phyloP scores from a whole-genome alignment of 768 basidiomycete species.

The Tricholoma flavovirens region DNA sequence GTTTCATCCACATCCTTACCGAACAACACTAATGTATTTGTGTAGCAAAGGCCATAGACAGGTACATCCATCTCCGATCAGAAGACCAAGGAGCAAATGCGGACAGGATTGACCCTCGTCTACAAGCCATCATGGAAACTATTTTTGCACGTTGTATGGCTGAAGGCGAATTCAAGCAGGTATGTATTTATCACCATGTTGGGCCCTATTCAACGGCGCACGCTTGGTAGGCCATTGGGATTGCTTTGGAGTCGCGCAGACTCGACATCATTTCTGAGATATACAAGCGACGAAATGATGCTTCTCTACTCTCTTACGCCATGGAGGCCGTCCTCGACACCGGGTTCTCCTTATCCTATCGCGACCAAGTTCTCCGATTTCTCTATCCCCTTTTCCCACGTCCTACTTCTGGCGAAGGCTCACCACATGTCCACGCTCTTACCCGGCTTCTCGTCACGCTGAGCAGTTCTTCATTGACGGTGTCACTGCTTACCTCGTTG shows the following conservation, averaged over 20 bases:
- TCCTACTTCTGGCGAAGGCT: conserved; percentile 63
- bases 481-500: conserved; percentile 66
- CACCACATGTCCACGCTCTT: conserved; percentile 71
- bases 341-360: conserved; percentile 80
- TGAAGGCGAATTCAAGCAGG: conserved; percentile 90
- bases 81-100: conserved; percentile 47
- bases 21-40: conserved; percentile 4
- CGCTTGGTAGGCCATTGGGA: conserved; percentile 73
- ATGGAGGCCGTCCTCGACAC: conserved; percentile 91
- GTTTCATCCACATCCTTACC: conserved; percentile 26
- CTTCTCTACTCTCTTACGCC: conserved; percentile 78
- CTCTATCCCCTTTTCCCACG: conserved; percentile 83
- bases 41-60: conserved; percentile 92
- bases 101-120: conserved; percentile 69
- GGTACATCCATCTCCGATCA: conserved; percentile 70
- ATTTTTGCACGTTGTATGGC: conserved; percentile 83
- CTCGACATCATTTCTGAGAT: conserved; percentile 81
- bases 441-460: conserved; percentile 89
- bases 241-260: conserved; percentile 88
- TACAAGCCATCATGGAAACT: conserved; percentile 81
- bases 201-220: conserved; percentile 1
- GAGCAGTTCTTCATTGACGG: conserved; percentile 73
- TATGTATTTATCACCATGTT: conserved; percentile 23
- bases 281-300: conserved; percentile 69
- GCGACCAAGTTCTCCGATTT: conserved; percentile 74